Conservation (phyloP, 768 basidiomycete species). For the Gloeophyllum trabeum region DNA sequence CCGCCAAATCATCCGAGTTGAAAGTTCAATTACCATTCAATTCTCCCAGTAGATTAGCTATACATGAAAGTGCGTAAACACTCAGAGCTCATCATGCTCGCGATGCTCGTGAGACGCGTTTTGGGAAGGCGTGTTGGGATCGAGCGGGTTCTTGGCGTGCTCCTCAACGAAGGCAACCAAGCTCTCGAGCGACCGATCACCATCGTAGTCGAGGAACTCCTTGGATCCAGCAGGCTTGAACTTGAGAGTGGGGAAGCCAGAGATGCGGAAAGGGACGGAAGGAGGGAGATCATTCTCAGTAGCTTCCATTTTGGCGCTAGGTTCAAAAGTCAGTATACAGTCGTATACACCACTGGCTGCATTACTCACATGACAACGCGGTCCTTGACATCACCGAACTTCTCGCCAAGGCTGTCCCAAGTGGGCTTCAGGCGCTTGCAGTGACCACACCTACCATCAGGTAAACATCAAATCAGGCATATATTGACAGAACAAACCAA, state of each 20-base stretch:
- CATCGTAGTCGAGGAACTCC: slow-evolving; percentile 89
- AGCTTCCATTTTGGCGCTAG: slow-evolving; percentile 90
- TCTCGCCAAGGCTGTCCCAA: slow-evolving; percentile 87
- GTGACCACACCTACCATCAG: slow-evolving; percentile 63
- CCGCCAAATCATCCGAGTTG: too few species aligned
- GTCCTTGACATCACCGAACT: slow-evolving; percentile 67
- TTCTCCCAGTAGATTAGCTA: too few species aligned
- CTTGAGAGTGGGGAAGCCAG: slow-evolving; percentile 92
- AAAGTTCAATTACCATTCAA: too few species aligned
- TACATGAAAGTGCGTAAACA: too few species aligned
- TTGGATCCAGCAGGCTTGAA: slow-evolving; percentile 85
- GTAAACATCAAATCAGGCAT: slow-evolving; percentile 2
- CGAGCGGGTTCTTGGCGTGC: slow-evolving; percentile 66
- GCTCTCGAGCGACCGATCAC: slow-evolving; percentile 82
- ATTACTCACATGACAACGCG: slow-evolving; percentile 60
- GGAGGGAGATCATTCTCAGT: slow-evolving; percentile 93
- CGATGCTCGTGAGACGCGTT: background rate
- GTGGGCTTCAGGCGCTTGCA: slow-evolving; percentile 94
- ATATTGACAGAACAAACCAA: slow-evolving; percentile 30
- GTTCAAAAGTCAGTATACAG: slow-evolving; percentile 8
- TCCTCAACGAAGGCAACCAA: slow-evolving; percentile 76
- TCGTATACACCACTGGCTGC: background rate
- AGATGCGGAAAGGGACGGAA: slow-evolving; percentile 75
- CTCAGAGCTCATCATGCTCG: slow-evolving; percentile 17
- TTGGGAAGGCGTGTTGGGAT: too few species aligned